Conservation (phyloP, 345 rosid species). For the Heritiera littoralis region DNA sequence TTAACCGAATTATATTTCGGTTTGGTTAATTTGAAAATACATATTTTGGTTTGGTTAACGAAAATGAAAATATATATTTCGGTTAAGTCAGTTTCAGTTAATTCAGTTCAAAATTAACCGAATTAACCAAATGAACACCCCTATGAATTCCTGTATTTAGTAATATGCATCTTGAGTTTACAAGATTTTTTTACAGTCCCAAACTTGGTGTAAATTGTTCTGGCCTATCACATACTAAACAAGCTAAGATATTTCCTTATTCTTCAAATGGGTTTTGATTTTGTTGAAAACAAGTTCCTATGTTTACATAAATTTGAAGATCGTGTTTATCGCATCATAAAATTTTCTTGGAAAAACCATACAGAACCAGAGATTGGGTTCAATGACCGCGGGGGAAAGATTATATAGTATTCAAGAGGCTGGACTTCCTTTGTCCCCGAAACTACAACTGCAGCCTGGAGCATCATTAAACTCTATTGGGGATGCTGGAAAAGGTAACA, state of each 20-base stretch:
- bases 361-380: slow-evolving; percentile 46
- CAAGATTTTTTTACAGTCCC: background rate
- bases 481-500: slow-evolving; percentile 42
- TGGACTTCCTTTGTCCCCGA: slow-evolving; percentile 31
- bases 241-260: background rate
- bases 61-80: too few species aligned
- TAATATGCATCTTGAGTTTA: slow-evolving; percentile 4
- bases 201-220: background rate
- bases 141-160: background rate
- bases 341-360: slow-evolving; percentile 21
- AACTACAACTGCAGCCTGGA: slow-evolving; percentile 24
- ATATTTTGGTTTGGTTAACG: too few species aligned
- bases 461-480: slow-evolving; percentile 27
- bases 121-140: too few species aligned
- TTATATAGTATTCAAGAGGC: slow-evolving; percentile 28
- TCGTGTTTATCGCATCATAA: slow-evolving; percentile 3
- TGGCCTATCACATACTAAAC: background rate
- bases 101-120: too few species aligned
- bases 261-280: background rate
- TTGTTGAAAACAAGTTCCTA: background rate
- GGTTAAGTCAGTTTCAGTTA: too few species aligned
- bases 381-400: slow-evolving; percentile 26
- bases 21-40: too few species aligned
- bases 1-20: too few species aligned
- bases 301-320: background rate